Evolutionary conservation across 2,329 filamentous ascomycete species (phyloP).

Genomic region (Cladosporium colombiae): DNA sequence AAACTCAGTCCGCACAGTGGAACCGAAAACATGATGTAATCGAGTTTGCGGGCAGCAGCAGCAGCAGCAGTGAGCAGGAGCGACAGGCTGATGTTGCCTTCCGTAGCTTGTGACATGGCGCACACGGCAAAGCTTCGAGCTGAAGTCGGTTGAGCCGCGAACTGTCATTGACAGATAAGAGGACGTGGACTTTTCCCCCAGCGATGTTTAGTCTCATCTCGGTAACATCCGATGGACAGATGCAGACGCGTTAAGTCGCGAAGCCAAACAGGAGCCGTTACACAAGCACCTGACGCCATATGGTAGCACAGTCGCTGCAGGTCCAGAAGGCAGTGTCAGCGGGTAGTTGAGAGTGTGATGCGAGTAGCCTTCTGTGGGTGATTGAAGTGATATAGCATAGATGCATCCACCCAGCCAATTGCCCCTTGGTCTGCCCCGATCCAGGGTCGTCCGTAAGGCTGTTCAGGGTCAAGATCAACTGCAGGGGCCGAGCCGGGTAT

Average conservation of each 20-base stretch:
- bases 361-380: background rate
- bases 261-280: background rate
- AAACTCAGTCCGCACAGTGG: background rate
- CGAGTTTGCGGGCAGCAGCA: slow-evolving; percentile 12
- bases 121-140: background rate
- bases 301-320: background rate
- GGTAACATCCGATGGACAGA: background rate
- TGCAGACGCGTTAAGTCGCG: background rate
- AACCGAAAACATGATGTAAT: background rate
- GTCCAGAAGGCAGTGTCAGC: background rate
- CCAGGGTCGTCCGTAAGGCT: slow-evolving; percentile 7
- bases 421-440: background rate
- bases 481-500: slow-evolving; percentile 13
- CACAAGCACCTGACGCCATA: background rate
- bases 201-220: background rate
- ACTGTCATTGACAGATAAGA: background rate
- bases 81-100: background rate
- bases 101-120: background rate
- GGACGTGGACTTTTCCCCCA: background rate
- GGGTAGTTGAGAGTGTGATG: background rate
- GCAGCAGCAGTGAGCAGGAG: background rate
- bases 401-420: background rate
- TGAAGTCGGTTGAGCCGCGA: background rate
- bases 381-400: background rate
- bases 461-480: slow-evolving; percentile 8